Evolutionary conservation across 2,329 filamentous ascomycete species (phyloP), one percentile per base, ranked within the genome.

Genomic region (Aspergillus sp.): DNA sequence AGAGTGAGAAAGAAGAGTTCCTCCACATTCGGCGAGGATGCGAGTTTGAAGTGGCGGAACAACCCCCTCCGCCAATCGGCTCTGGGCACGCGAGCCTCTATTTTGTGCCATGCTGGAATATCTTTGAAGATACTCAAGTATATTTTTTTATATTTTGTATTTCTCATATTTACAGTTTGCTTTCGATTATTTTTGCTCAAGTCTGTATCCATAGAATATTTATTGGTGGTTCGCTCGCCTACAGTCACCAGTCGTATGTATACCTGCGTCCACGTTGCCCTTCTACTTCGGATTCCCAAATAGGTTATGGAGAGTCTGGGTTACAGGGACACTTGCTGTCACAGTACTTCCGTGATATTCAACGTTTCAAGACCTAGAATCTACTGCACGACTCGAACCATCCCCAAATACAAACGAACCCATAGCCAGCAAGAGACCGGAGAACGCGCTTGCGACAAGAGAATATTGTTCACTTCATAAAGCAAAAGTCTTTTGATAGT

Each of bases 11-110:
- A 30, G 24, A 20, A 14, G 24, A 19, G 30, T 40, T 43, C 50
- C 51, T 54, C 51, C 51, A 53, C 51, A 53, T 51, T 51, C 49
- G 48, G 43, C 42, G 47, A 43, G 39, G 44, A 47, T 52, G 49
- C 48, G 49, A 39, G 36, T 41, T 41, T 35, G 24, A 35, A 40
- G 46, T 49, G 46, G 46, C 46, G 46, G 45, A 39, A 46, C 40
- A 46, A 45, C 42, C 41, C 40, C 34, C 33, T 39, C 36, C 33
- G 33, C 36, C 36, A 39, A 39, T 39, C 22, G 30, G 19, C 26
- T 32, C 15, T 20, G 17, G n/a, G n/a, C n/a, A n/a, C n/a, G n/a
- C n/a, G n/a, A 26, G 20, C 15, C 24, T 32, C 17, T 25, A n/a
- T 29, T 16, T 19, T 28, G 26, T 14, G 31, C 19, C 30, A 25